A percentile compares a stretch with the other conserved stretches of the same genome.
These are phyloP conservation scores for Yamadazyma siamensis DNA, from an alignment of 1,139 yeast species.

Conservation along the genomic window DNA sequence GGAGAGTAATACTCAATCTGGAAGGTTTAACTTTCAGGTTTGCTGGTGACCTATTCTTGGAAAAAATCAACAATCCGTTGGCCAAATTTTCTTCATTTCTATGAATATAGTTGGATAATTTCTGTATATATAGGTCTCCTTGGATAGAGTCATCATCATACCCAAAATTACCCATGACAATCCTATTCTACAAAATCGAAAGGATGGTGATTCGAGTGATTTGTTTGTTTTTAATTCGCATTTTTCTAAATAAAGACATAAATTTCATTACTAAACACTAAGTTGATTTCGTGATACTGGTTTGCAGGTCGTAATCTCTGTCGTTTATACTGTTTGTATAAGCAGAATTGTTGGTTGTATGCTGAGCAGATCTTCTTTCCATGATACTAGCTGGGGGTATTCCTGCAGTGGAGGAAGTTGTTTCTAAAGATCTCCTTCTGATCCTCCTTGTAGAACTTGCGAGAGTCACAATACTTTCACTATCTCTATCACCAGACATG, in stretches of 20 bases:
- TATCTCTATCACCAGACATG: constrained; percentile 29
- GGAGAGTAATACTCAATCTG: constrained; percentile 54
- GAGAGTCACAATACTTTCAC: constrained; percentile 52
- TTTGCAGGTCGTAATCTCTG: constrained; percentile 10
- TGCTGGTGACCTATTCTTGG: constrained; percentile 24
- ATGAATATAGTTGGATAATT: constrained; percentile 37
- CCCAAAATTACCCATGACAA: constrained; percentile 18
- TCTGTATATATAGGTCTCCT: constrained; percentile 43
- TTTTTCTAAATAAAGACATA: neutral
- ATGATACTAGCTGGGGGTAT: constrained; percentile 65
- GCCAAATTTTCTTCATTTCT: constrained; percentile 46
- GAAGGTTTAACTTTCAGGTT: constrained; percentile 43
- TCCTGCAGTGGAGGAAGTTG: constrained; percentile 58
- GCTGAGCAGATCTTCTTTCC: constrained; percentile 36
- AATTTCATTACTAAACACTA: constrained; percentile 1
- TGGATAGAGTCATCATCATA: constrained; percentile 25
- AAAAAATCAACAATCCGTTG: constrained; percentile 42
- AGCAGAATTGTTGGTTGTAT: constrained; percentile 10
- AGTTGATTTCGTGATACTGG: constrained; percentile 7
- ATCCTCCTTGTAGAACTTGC: constrained; percentile 50
- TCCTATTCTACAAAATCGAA: neutral
- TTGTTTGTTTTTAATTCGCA: neutral
- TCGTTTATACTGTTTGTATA: constrained; percentile 13
- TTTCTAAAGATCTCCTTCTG: constrained; percentile 52
- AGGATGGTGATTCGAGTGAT: neutral